Evolutionary conservation across 176 grass and related monocot species (phyloP).

Genomic region (Oryza australiensis): DNA sequence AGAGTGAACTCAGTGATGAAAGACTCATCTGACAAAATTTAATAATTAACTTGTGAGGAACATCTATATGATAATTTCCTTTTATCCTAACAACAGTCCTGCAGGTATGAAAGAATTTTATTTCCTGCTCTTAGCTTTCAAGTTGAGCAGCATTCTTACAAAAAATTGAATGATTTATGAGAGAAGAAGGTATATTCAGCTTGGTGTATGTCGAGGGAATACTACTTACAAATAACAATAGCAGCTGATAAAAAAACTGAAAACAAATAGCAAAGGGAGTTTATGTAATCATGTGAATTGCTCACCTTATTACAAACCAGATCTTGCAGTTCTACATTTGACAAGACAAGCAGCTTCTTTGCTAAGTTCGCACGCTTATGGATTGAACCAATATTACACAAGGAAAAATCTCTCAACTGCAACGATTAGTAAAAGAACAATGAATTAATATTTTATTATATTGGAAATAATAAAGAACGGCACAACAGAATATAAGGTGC

Average conservation of each 20-base stretch:
- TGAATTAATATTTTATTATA: slow-evolving; percentile 11
- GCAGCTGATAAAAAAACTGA: slow-evolving; percentile 16
- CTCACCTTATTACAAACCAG: slow-evolving; percentile 91
- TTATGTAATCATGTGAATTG: slow-evolving; percentile 35
- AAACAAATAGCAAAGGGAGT: slow-evolving; percentile 7
- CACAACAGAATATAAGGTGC: slow-evolving; percentile 14
- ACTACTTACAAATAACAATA: slow-evolving; percentile 27
- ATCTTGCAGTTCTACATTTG: slow-evolving; percentile 70
- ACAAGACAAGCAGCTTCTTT: slow-evolving; percentile 90
- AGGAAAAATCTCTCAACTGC: slow-evolving; percentile 75
- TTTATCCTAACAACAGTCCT: neutral
- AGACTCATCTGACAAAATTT: neutral
- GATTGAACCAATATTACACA: slow-evolving; percentile 92
- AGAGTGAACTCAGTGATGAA: neutral
- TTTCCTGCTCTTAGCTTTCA: slow-evolving; percentile 7
- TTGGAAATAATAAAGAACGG: slow-evolving; percentile 26
- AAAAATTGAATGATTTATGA: neutral
- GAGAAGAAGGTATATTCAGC: slow-evolving; percentile 1
- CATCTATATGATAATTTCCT: slow-evolving; percentile 12
- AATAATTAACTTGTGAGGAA: neutral
- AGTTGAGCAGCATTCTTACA: neutral
- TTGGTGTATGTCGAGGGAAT: neutral
- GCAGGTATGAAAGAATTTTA: slow-evolving; percentile 1
- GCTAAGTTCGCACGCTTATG: slow-evolving; percentile 85
- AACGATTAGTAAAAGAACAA: slow-evolving; percentile 24